Evolutionary conservation across 768 basidiomycete genomes (phyloP).

Genomic region (Neoboletus magnificus): DNA sequence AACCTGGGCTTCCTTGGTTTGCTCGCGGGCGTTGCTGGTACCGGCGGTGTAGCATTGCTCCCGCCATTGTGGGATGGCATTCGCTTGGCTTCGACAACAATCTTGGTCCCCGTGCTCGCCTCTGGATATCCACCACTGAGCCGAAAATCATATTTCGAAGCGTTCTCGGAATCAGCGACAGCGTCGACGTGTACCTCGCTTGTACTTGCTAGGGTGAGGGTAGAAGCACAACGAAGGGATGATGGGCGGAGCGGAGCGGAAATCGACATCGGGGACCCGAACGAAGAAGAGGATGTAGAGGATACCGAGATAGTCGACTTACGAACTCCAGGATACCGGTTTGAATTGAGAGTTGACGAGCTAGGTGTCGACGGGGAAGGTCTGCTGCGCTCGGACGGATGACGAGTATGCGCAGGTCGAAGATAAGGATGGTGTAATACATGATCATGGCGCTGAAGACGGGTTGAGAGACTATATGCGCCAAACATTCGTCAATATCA

Average conservation of each 20-base stretch:
- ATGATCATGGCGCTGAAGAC: slow-evolving; percentile 63
- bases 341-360: slow-evolving; percentile 58
- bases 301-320: slow-evolving; percentile 31
- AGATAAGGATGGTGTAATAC: slow-evolving; percentile 62
- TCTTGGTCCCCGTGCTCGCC: slow-evolving; percentile 17
- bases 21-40: slow-evolving; percentile 8
- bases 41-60: neutral
- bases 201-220: slow-evolving; percentile 28
- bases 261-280: slow-evolving; percentile 37
- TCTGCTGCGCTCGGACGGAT: slow-evolving; percentile 21
- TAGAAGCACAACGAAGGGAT: slow-evolving; percentile 40
- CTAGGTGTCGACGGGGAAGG: slow-evolving; percentile 54
- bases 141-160: slow-evolving; percentile 6
- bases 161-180: slow-evolving; percentile 11
- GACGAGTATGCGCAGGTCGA: slow-evolving; percentile 32
- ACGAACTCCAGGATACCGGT: slow-evolving; percentile 28
- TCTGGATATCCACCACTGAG: slow-evolving; percentile 15
- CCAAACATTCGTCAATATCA: slow-evolving; percentile 10
- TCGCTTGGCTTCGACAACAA: slow-evolving; percentile 35
- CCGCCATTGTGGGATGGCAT: slow-evolving; percentile 53
- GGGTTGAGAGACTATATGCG: slow-evolving; percentile 55
- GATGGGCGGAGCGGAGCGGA: slow-evolving; percentile 39
- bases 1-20: slow-evolving; percentile 17
- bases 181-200: slow-evolving; percentile 11
- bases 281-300: slow-evolving; percentile 31